Conservation (phyloP, 2,329 filamentous ascomycete species). For the Talaromyces funiculosus region DNA sequence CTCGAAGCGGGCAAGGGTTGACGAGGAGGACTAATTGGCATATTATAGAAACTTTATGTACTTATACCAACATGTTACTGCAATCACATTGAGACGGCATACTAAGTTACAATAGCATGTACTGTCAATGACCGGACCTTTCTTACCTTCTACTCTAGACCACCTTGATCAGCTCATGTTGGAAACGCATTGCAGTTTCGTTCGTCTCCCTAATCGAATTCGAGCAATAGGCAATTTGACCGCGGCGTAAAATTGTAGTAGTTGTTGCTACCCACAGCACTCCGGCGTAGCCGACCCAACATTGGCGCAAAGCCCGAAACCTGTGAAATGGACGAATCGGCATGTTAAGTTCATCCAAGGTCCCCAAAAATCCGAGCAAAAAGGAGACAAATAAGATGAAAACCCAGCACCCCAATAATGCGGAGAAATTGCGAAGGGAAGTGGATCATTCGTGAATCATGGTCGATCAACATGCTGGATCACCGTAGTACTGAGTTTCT, state of each 20-base stretch:
- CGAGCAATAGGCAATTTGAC: neutral
- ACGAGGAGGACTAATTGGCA: conserved; percentile 51
- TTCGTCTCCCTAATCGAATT: neutral
- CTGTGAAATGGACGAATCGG: neutral
- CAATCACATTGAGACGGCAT: neutral
- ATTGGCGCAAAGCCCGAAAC: neutral
- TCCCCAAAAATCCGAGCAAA: neutral
- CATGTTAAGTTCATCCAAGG: too few relatives aligned
- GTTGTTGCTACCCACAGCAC: neutral
- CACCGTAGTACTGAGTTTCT: neutral
- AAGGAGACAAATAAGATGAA: neutral
- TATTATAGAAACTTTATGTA: neutral
- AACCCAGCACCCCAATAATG: neutral
- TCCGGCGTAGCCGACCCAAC: neutral
- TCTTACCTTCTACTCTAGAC: neutral
- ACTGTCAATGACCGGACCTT: neutral
- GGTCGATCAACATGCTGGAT: neutral
- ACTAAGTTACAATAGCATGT: too few relatives aligned
- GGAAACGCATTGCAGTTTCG: neutral
- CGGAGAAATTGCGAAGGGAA: neutral
- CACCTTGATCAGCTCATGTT: too few relatives aligned
- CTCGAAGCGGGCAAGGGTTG: conserved; percentile 69
- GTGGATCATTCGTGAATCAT: neutral
- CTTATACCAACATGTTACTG: neutral
- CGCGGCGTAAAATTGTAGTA: neutral